These are phyloP conservation scores for Gaultheria prostrata DNA, from an alignment of 148 eudicot species.

Conservation along the genomic window DNA sequence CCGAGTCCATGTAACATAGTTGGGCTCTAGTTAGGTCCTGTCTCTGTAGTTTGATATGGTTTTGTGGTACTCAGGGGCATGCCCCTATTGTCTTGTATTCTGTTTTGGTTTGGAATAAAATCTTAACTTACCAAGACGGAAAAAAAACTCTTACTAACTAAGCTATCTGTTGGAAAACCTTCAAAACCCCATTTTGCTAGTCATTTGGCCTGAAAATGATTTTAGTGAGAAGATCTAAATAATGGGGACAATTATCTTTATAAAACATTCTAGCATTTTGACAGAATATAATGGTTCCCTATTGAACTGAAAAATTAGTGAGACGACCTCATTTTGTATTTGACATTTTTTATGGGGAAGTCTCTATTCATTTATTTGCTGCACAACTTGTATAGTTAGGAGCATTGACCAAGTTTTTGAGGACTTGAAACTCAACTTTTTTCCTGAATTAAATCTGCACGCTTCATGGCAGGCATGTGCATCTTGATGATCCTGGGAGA, in stretches of 20 bases:
- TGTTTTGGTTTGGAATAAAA: no score
- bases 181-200: neutral
- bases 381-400: neutral
- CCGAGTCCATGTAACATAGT: no score
- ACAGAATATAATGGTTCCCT: neutral
- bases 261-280: neutral
- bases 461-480: conserved; percentile 64
- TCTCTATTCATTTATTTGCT: neutral
- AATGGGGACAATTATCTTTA: neutral
- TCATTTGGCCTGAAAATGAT: neutral
- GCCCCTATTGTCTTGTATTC: no score
- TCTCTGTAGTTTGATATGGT: no score
- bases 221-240: neutral
- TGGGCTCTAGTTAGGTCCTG: no score
- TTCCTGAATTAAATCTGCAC: neutral
- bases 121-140: no score
- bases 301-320: neutral
- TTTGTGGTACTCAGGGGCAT: no score
- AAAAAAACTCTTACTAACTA: no score
- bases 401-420: conserved; percentile 1
- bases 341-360: neutral
- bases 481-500: conserved; percentile 96
- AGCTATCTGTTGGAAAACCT: neutral
- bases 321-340: neutral
- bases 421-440: neutral